These are phyloP conservation scores for Ophiostoma populinum DNA, from an alignment of 2,329 filamentous ascomycete genomes.

Conservation along the genomic window DNA sequence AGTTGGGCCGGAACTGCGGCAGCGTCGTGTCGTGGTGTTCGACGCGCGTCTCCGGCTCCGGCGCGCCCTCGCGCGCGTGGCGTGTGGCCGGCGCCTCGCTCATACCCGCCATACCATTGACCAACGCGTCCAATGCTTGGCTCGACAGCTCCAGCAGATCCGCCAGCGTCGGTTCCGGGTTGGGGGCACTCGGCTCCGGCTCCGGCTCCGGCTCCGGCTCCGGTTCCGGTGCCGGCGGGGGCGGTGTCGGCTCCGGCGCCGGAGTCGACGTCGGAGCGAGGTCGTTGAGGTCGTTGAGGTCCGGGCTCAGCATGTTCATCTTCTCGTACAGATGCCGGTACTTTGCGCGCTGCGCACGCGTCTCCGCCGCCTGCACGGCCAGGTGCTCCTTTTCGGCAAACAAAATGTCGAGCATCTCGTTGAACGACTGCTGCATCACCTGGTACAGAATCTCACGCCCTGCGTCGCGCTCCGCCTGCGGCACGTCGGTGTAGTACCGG, in stretches of 20 bases:
- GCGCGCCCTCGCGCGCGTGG: not conserved
- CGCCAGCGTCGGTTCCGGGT: no score
- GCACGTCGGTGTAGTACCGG: conserved; percentile 56
- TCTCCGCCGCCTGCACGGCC: conserved; percentile 49
- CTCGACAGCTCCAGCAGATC: no score
- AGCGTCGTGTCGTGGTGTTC: conserved; percentile 40
- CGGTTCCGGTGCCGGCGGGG: no score
- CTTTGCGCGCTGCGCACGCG: conserved; percentile 41
- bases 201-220: no score
- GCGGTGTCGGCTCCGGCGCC: conserved; percentile 10
- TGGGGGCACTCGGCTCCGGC: no score
- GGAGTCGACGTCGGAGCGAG: no score
- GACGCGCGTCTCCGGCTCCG: not conserved
- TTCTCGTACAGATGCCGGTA: conserved; percentile 31
- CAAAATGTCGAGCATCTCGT: conserved; percentile 73
- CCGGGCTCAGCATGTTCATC: conserved; percentile 21
- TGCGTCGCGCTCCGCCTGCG: conserved; percentile 63
- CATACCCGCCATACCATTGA: no score
- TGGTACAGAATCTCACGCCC: conserved; percentile 84
- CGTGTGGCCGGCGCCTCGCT: no score
- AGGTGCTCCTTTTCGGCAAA: conserved; percentile 70
- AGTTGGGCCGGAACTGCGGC: conserved; percentile 51
- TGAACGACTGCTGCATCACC: conserved; percentile 80
- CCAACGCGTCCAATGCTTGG: no score
- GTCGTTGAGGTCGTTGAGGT: no score